These are phyloP conservation scores for Alternaria panax DNA, from an alignment of 2,329 filamentous ascomycete species.

Conservation along the genomic window DNA sequence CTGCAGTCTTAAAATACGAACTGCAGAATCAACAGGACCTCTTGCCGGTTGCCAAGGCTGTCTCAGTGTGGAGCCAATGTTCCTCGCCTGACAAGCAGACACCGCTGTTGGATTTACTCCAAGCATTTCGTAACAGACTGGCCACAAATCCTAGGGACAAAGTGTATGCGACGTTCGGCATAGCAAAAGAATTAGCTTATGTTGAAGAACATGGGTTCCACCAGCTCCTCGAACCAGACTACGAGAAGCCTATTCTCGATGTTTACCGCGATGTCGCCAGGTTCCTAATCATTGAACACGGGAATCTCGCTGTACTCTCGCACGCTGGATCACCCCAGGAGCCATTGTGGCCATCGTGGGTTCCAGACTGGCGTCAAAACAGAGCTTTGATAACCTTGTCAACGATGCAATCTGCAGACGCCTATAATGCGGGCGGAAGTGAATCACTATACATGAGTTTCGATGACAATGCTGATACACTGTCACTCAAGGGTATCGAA, in stretches of 20 bases:
- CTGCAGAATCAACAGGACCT: neutral
- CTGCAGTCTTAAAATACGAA: conserved; percentile 2
- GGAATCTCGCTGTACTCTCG: neutral
- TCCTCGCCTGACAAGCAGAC: neutral
- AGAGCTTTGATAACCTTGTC: no score
- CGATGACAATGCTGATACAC: neutral
- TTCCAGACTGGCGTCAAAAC: no score
- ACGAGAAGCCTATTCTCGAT: neutral
- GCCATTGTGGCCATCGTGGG: no score
- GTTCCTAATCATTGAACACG: conserved; percentile 1
- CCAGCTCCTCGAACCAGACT: neutral
- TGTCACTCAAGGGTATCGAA: neutral
- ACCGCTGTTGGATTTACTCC: neutral
- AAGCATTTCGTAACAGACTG: neutral
- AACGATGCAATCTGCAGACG: no score
- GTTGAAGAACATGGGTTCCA: neutral
- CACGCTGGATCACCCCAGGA: no score
- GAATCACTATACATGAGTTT: neutral
- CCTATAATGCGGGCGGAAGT: no score
- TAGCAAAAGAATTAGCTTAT: neutral
- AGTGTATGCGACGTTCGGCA: conserved; percentile 3
- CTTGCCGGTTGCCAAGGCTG: neutral
- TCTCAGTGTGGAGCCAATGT: neutral
- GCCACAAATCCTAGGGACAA: neutral
- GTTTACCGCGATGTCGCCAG: neutral